Base-by-base conservation (phyloP, 495 filamentous ascomycete species). In the Jackrogersella minutella region DNA sequence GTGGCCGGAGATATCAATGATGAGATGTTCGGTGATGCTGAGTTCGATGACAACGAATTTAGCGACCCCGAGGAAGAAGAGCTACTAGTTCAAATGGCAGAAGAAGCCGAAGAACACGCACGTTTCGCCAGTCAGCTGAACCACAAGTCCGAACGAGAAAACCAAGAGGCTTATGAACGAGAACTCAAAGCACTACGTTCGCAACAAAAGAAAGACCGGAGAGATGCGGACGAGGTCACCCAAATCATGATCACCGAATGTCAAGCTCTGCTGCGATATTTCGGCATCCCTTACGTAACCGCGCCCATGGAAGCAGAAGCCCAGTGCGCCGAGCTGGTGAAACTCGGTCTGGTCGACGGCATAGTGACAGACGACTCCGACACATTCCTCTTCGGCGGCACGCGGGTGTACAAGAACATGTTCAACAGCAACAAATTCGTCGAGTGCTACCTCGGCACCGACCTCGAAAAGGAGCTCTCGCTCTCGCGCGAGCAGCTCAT, bases 231-330 rank as follows among this genome's bases (percentile, higher is more conserved):
- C 58, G 95, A 98, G 73, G 93, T 99, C 13, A 92, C 93, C 0
- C 89, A 93, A 28, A 86, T 93, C 65, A 99, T 99, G 95, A 87
- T 97, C 39, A 87, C 88, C 1, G 95, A 99, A 77, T 97, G 93
- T 70, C 95, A 99, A 76, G 90, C 95, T 62, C 82, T 99, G 0
- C 87, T 99, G 44, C 83, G 83, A 14, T 88, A 96, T 36, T 99
- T 99, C 74, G 95, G 95, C 13, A 82, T 99, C 19, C 95, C 95
- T 0, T 99, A 97, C 74, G 90, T 99, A 69, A 98, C 94, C 0
- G 95, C 95, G 0, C 95, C 95, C 1, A 97, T 97, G 95, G 95
- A 99, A 84, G 95, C 95, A 6, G 95, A 99, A 83, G 95, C 95
- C 8, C 95, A 99, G 72, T 99, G 95, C 72, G 95, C 95, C 19